These are phyloP conservation scores for Oxytropis ochrocephala DNA, from an alignment of 306 rosid genomes.

Conservation along the genomic window DNA sequence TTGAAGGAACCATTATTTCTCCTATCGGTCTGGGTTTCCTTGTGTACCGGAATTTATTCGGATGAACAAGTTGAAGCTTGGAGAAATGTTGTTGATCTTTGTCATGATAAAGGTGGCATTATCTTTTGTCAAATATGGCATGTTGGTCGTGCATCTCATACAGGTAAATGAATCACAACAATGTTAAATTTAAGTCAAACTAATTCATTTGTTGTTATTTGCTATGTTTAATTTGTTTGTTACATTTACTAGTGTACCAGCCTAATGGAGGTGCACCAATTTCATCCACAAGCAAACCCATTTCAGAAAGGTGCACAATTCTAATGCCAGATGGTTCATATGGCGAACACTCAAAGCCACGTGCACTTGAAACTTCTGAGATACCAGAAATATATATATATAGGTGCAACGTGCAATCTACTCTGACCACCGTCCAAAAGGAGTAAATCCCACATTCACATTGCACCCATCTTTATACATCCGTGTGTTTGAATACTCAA, in stretches of 20 bases:
- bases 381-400: slow-evolving; percentile 44
- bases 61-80: slow-evolving; percentile 62
- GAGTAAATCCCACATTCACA: too few relatives aligned
- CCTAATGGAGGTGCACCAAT: slow-evolving; percentile 60
- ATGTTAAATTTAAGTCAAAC: too few relatives aligned
- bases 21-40: slow-evolving; percentile 35
- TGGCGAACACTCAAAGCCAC: slow-evolving; percentile 62
- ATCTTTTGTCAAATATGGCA: slow-evolving; percentile 90
- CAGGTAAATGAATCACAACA: too few relatives aligned
- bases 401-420: too few relatives aligned
- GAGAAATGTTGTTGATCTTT: slow-evolving; percentile 73
- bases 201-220: too few relatives aligned
- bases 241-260: slow-evolving; percentile 49
- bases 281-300: slow-evolving; percentile 59
- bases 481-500: too few relatives aligned
- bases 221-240: background rate
- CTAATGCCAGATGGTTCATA: slow-evolving; percentile 71
- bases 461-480: too few relatives aligned
- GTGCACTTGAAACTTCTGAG: slow-evolving; percentile 35
- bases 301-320: slow-evolving; percentile 63
- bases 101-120: slow-evolving; percentile 65
- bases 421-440: too few relatives aligned
- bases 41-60: slow-evolving; percentile 39
- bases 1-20: slow-evolving; percentile 38
- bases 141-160: slow-evolving; percentile 84